Conservation (phyloP, 371 early-diverging fungal genomes). For the Mortierella sp. region DNA sequence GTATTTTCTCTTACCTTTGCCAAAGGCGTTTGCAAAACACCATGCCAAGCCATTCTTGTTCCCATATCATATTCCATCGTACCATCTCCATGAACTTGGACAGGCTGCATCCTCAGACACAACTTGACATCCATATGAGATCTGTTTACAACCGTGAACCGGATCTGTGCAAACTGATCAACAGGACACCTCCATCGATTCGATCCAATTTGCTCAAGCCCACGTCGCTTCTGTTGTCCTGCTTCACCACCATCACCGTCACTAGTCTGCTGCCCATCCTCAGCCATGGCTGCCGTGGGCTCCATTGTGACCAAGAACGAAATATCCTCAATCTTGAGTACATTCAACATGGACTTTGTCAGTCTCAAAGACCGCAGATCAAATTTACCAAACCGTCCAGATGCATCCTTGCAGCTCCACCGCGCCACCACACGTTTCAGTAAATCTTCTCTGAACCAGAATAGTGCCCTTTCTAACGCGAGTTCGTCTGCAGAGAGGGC, state of each 20-base stretch:
- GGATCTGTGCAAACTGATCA: slow-evolving; percentile 65
- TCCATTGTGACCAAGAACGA: slow-evolving; percentile 64
- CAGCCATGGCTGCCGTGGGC: slow-evolving; percentile 27
- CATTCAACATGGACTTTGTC: slow-evolving; percentile 62
- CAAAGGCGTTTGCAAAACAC: slow-evolving; percentile 68
- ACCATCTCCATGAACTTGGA: slow-evolving; percentile 73
- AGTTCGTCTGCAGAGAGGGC: slow-evolving; percentile 69
- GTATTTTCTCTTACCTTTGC: slow-evolving; percentile 62
- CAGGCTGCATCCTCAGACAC: slow-evolving; percentile 75
- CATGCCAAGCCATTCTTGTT: slow-evolving; percentile 70
- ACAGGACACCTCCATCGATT: slow-evolving; percentile 65
- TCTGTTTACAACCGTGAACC: slow-evolving; percentile 65
- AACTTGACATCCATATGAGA: slow-evolving; percentile 65
- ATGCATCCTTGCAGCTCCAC: slow-evolving; percentile 64
- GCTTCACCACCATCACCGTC: slow-evolving; percentile 11
- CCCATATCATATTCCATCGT: slow-evolving; percentile 75
- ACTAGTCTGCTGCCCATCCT: not conserved
- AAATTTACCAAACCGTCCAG: slow-evolving; percentile 64
- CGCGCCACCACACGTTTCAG: slow-evolving; percentile 66
- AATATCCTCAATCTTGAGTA: slow-evolving; percentile 71
- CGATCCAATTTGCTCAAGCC: slow-evolving; percentile 54
- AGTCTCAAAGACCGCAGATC: slow-evolving; percentile 68
- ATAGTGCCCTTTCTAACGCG: slow-evolving; percentile 67
- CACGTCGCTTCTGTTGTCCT: not conserved
- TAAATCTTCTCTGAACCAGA: slow-evolving; percentile 85